Conservation (phyloP, 179 eudicot genomes). For the Pouteria campechiana region DNA sequence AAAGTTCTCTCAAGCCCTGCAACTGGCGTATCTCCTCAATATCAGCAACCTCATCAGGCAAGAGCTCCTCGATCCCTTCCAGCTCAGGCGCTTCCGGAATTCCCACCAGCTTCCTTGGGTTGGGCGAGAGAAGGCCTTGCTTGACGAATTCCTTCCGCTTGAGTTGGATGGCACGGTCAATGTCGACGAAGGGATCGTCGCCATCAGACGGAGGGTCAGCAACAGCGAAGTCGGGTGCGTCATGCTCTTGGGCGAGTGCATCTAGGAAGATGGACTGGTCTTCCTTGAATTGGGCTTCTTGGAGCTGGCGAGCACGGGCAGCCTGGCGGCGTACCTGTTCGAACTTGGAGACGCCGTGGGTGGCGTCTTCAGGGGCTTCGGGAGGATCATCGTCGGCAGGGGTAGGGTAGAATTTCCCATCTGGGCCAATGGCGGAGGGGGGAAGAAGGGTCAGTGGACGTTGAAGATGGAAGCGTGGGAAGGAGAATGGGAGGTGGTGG, state of each 20-base stretch:
- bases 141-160: slow-evolving; percentile 70
- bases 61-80: slow-evolving; percentile 37
- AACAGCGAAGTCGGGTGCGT: slow-evolving; percentile 39
- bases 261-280: slow-evolving; percentile 53
- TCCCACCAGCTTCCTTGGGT: slow-evolving; percentile 22
- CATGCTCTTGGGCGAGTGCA: slow-evolving; percentile 65
- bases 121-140: slow-evolving; percentile 56
- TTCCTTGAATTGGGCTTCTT: slow-evolving; percentile 50
- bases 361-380: slow-evolving; percentile 78
- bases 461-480: slow-evolving; percentile 15
- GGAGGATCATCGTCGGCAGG: slow-evolving; percentile 92
- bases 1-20: slow-evolving; percentile 29
- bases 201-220: slow-evolving; percentile 8
- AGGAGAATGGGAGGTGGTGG: slow-evolving; percentile 6
- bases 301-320: slow-evolving; percentile 49
- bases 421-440: slow-evolving; percentile 29
- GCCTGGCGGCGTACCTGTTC: slow-evolving; percentile 72
- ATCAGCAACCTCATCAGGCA: slow-evolving; percentile 64
- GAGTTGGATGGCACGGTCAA: slow-evolving; percentile 65
- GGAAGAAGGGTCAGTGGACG: slow-evolving; percentile 10
- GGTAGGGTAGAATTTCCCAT: slow-evolving; percentile 48
- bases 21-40: slow-evolving; percentile 76
- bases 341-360: slow-evolving; percentile 82
- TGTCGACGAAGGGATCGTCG: slow-evolving; percentile 73
- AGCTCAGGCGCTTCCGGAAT: background rate